A percentile compares a stretch with the other conserved stretches of the same genome.
Conservation (phyloP, 306 rosid species). For the Vigna hirtella region DNA sequence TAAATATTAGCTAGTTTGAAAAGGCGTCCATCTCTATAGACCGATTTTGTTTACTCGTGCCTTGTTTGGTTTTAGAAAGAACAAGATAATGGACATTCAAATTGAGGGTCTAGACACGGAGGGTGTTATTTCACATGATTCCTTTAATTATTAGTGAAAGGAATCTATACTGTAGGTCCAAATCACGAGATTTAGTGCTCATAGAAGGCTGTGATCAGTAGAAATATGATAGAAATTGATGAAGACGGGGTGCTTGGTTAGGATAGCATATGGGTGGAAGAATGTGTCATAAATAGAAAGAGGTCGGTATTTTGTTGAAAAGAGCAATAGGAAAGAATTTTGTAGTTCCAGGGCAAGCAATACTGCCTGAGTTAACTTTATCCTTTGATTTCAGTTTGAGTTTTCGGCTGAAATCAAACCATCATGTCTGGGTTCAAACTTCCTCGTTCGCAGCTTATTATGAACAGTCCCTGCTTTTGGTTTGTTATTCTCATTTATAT, state of each 20-base stretch:
- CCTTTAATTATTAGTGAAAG: neutral
- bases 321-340: neutral
- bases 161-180: slow-evolving; percentile 15
- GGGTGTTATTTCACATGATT: slow-evolving; percentile 11
- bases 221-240: neutral
- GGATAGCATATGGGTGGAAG: neutral
- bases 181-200: slow-evolving; percentile 9
- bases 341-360: slow-evolving; percentile 1
- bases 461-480: neutral
- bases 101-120: neutral
- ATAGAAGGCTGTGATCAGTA: neutral
- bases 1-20: neutral
- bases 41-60: too few species aligned
- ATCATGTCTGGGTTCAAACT: slow-evolving; percentile 1
- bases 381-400: slow-evolving; percentile 1
- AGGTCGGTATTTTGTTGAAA: slow-evolving; percentile 3
- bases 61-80: slow-evolving; percentile 7
- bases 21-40: neutral
- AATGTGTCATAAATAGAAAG: neutral
- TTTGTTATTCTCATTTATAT: neutral
- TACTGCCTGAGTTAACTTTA: slow-evolving; percentile 10
- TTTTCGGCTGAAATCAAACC: neutral
- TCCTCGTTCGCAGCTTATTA: slow-evolving; percentile 14
- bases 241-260: slow-evolving; percentile 7
- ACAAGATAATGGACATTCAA: slow-evolving; percentile 17